Evolutionary conservation across 2,329 filamentous ascomycete species (phyloP).

Genomic region (Hypoxylon sp.): DNA sequence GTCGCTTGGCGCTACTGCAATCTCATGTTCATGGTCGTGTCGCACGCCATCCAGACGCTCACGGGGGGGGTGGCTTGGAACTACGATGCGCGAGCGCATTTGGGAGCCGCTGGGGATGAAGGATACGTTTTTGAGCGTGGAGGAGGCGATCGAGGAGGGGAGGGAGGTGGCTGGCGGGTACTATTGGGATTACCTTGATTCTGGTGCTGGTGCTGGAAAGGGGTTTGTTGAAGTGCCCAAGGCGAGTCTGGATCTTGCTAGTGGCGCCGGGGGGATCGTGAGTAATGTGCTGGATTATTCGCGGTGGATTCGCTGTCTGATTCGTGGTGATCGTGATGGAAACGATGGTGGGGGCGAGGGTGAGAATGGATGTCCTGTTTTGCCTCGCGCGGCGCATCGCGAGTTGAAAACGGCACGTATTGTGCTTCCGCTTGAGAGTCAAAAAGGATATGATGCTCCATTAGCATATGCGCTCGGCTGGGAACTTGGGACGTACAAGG

Average conservation of each 20-base stretch:
- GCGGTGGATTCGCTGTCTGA: conserved; percentile 59
- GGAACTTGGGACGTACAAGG: conserved; percentile 51
- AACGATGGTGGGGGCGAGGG: conserved; percentile 42
- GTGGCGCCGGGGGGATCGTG: conserved; percentile 54
- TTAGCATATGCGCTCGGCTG: conserved; percentile 55
- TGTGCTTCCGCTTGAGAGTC: conserved; percentile 31
- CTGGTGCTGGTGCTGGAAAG: conserved; percentile 2
- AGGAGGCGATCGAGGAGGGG: conserved; percentile 43
- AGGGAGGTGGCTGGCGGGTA: conserved; percentile 54
- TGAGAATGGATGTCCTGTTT: conserved; percentile 40
- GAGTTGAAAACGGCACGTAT: conserved; percentile 48
- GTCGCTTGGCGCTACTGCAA: conserved; percentile 60
- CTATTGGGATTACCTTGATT: conserved; percentile 46
- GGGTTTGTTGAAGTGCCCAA: conserved; percentile 41
- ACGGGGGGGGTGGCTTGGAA: conserved; percentile 50
- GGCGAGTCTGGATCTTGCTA: conserved; percentile 43
- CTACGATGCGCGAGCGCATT: conserved; percentile 51
- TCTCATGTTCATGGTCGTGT: conserved; percentile 58
- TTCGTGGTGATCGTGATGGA: conserved; percentile 40
- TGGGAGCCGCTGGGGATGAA: conserved; percentile 57
- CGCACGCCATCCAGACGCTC: conserved; percentile 56
- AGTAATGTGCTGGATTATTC: conserved; percentile 60
- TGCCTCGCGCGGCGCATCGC: conserved; percentile 46
- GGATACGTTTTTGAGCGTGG: conserved; percentile 48
- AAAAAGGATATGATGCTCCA: conserved; percentile 44